Evolutionary conservation across 2,329 filamentous ascomycete species (phyloP).

Genomic region (Myriosclerotinia scirpicola): DNA sequence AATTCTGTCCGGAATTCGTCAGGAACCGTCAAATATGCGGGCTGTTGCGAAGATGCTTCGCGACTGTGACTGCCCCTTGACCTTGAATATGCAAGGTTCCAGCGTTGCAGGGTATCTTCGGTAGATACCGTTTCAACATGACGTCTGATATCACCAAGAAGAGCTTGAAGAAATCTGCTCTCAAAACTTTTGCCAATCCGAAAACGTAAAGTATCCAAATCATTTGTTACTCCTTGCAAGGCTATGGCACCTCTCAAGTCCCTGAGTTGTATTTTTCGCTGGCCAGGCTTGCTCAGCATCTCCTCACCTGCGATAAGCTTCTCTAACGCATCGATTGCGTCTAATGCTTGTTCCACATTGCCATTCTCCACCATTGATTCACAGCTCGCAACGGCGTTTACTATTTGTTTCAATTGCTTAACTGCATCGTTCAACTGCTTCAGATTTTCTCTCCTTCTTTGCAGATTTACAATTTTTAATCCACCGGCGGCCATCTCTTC

Average conservation of each 20-base stretch:
- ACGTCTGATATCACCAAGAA: conserved; percentile 76
- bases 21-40: conserved; percentile 75
- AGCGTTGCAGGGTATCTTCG: conserved; percentile 76
- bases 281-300: conserved; percentile 37
- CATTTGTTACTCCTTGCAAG: conserved; percentile 74
- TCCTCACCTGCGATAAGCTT: conserved; percentile 74
- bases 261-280: conserved; percentile 45
- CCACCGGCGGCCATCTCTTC: conserved; percentile 84
- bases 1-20: conserved; percentile 70
- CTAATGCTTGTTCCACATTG: conserved; percentile 77
- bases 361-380: conserved; percentile 80
- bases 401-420: conserved; percentile 75
- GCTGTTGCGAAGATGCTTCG: conserved; percentile 63
- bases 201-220: conserved; percentile 72
- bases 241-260: conserved; percentile 78
- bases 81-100: conserved; percentile 75
- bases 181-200: conserved; percentile 89
- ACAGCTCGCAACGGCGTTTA: conserved; percentile 71
- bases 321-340: conserved; percentile 75
- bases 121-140: conserved; percentile 73
- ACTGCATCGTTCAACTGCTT: conserved; percentile 80
- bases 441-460: conserved; percentile 79
- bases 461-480: conserved; percentile 80
- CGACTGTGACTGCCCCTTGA: conserved; percentile 62
- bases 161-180: conserved; percentile 70